Evolutionary conservation across 1,139 yeast species (phyloP).

Genomic region (Arxiozyma telluris): DNA sequence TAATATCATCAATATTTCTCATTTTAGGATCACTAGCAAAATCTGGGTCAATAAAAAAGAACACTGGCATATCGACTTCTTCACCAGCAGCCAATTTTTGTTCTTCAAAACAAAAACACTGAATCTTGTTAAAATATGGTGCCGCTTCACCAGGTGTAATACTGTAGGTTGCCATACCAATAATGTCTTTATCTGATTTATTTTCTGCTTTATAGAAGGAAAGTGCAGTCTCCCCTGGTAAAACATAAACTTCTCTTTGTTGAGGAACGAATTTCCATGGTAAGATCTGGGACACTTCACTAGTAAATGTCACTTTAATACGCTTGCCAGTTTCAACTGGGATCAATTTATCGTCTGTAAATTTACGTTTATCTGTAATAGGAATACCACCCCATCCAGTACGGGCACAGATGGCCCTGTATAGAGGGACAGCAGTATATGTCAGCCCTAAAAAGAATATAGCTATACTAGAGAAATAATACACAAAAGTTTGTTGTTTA

Average conservation of each 20-base stretch:
- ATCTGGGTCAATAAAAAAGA: conserved; percentile 96
- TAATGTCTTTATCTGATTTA: conserved; percentile 75
- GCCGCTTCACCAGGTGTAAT: conserved; percentile 96
- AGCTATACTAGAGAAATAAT: conserved; percentile 65
- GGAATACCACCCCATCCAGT: conserved; percentile 97
- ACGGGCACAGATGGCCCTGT: conserved; percentile 84
- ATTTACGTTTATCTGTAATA: conserved; percentile 68
- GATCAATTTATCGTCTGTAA: conserved; percentile 77
- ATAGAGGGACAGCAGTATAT: conserved; percentile 88
- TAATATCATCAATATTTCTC: conserved; percentile 84
- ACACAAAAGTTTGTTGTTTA: conserved; percentile 46
- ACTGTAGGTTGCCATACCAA: conserved; percentile 97
- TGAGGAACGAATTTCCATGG: conserved; percentile 97
- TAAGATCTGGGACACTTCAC: conserved; percentile 81
- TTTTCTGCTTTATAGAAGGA: conserved; percentile 94
- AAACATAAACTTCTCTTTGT: conserved; percentile 84
- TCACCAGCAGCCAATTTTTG: conserved; percentile 91
- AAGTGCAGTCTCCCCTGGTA: conserved; percentile 96
- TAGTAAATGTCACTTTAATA: conserved; percentile 75
- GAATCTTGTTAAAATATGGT: conserved; percentile 91
- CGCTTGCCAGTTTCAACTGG: conserved; percentile 85
- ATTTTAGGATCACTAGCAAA: conserved; percentile 90
- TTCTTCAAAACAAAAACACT: conserved; percentile 97
- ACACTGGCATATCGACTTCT: conserved; percentile 98
- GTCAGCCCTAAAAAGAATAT: conserved; percentile 70